These are phyloP conservation scores for Colletotrichum lini DNA, from an alignment of 2,329 filamentous ascomycete genomes.

Conservation along the genomic window DNA sequence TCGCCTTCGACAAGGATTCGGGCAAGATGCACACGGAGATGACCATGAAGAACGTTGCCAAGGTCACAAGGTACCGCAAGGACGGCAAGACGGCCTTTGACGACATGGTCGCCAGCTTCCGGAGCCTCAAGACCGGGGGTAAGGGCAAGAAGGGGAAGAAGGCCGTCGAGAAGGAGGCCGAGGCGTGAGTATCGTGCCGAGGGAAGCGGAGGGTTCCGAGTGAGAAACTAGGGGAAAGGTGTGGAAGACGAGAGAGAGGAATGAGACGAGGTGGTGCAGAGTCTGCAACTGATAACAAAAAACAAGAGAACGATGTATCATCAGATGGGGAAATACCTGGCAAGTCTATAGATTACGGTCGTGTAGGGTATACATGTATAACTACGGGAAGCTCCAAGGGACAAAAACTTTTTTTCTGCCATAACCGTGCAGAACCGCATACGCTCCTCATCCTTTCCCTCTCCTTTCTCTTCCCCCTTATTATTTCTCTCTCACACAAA, in stretches of 20 bases:
- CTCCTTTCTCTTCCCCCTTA: background rate
- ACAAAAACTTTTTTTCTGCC: slow-evolving; percentile 41
- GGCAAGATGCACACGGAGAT: slow-evolving; percentile 76
- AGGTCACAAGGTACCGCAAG: slow-evolving; percentile 83
- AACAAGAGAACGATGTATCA: slow-evolving; percentile 23
- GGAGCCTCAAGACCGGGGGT: slow-evolving; percentile 48
- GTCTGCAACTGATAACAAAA: slow-evolving; percentile 22
- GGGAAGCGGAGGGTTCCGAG: too few species aligned
- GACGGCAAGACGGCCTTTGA: slow-evolving; percentile 79
- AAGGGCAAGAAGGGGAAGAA: slow-evolving; percentile 49
- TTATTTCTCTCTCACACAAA: slow-evolving; percentile 76
- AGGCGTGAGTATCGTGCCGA: background rate
- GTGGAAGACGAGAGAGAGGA: background rate
- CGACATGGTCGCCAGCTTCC: slow-evolving; percentile 66
- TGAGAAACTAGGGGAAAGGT: background rate
- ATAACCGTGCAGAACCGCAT: slow-evolving; percentile 5
- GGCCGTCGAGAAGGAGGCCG: slow-evolving; percentile 45
- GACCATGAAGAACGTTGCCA: slow-evolving; percentile 83
- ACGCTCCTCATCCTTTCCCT: slow-evolving; percentile 25
- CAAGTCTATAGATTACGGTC: slow-evolving; percentile 40
- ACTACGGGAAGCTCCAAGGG: slow-evolving; percentile 33
- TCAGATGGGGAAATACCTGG: slow-evolving; percentile 36
- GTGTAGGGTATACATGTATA: slow-evolving; percentile 43
- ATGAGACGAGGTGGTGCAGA: slow-evolving; percentile 12
- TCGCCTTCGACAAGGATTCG: slow-evolving; percentile 74